phyloP scores from a whole-genome alignment of 2,329 filamentous ascomycete genomes.

The Monilinia laxa region DNA sequence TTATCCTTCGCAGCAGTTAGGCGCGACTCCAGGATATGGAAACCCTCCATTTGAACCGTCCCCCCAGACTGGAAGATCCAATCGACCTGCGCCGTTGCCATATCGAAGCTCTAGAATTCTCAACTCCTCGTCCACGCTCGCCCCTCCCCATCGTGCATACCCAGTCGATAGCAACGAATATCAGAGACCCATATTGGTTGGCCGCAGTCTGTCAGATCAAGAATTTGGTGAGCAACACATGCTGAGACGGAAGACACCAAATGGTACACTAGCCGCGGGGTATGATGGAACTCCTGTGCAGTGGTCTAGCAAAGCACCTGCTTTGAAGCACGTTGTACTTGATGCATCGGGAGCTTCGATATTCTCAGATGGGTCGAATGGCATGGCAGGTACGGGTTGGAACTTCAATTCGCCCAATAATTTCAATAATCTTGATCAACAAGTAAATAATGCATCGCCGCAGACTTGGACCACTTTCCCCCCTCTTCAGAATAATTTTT shows the following conservation, averaged over 20 bases:
- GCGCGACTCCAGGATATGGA: slow-evolving; percentile 36
- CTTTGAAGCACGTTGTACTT: slow-evolving; percentile 79
- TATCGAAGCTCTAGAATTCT: slow-evolving; percentile 38
- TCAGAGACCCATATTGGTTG: slow-evolving; percentile 26
- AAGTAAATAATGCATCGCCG: slow-evolving; percentile 14
- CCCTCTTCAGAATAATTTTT: slow-evolving; percentile 33
- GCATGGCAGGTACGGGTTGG: slow-evolving; percentile 11
- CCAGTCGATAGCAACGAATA: slow-evolving; percentile 33
- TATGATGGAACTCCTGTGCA: slow-evolving; percentile 83
- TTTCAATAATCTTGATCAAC: slow-evolving; percentile 27
- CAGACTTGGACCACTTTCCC: slow-evolving; percentile 17
- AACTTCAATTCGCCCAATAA: slow-evolving; percentile 18
- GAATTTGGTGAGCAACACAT: slow-evolving; percentile 53
- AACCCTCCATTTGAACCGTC: slow-evolving; percentile 34
- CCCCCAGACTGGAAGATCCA: slow-evolving; percentile 29
- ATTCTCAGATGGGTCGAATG: slow-evolving; percentile 24
- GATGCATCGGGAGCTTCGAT: slow-evolving; percentile 49
- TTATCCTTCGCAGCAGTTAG: slow-evolving; percentile 41
- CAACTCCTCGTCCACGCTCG: slow-evolving; percentile 27
- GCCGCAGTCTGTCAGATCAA: slow-evolving; percentile 47
- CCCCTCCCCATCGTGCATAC: slow-evolving; percentile 34
- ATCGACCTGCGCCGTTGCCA: slow-evolving; percentile 32
- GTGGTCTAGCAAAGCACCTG: slow-evolving; percentile 69
- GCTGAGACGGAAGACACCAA: slow-evolving; percentile 87
- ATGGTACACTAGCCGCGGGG: slow-evolving; percentile 85